phyloP scores from a whole-genome alignment of 306 rosid species.

The Abrus pulchellus region DNA sequence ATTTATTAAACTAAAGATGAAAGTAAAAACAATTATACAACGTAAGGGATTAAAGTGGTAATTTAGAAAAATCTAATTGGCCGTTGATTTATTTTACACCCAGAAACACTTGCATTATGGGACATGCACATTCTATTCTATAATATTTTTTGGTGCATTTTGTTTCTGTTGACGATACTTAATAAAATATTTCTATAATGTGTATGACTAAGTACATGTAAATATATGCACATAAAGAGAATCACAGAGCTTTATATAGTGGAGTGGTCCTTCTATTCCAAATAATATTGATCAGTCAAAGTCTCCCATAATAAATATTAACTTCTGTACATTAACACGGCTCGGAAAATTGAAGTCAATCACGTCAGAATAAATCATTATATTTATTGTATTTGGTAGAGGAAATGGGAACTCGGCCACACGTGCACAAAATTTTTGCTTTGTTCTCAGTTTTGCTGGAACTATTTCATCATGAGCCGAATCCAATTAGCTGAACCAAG shows the following conservation, averaged over 20 bases:
- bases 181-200: conserved; percentile 33
- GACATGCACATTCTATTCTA: no score
- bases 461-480: background rate
- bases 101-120: no score
- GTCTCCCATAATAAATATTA: conserved; percentile 24
- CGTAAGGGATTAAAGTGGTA: no score
- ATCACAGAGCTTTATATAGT: conserved; percentile 19
- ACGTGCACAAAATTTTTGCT: conserved; percentile 41
- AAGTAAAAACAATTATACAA: no score
- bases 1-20: no score
- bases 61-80: no score
- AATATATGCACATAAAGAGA: conserved; percentile 11
- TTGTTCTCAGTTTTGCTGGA: background rate
- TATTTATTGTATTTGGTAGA: background rate
- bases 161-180: background rate
- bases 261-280: conserved; percentile 52
- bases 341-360: conserved; percentile 42
- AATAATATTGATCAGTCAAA: conserved; percentile 38
- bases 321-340: conserved; percentile 2
- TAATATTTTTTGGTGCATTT: background rate
- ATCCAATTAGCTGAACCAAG: background rate
- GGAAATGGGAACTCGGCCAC: conserved; percentile 36
- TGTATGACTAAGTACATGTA: background rate
- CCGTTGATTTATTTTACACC: no score
- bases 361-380: conserved; percentile 22